Conservation (phyloP, 176 grass and related monocot genomes). For the Saccharum officinarum region DNA sequence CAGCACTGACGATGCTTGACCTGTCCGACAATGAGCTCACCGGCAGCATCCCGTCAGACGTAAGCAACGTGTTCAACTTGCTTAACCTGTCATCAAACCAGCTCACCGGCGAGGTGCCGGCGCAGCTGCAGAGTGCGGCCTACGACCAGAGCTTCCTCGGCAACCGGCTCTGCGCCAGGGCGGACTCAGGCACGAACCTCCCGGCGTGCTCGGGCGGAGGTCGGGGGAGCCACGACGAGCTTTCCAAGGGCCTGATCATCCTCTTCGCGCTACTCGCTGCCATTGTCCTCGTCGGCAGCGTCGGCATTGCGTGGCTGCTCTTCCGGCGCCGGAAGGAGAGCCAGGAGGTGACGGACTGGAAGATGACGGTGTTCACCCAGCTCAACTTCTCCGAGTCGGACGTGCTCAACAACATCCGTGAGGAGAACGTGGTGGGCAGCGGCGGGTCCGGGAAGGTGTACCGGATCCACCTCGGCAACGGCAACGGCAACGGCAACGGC, state of each 20-base stretch:
- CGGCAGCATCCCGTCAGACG: slow-evolving; percentile 51
- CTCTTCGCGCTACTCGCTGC: slow-evolving; percentile 45
- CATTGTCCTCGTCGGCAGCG: slow-evolving; percentile 36
- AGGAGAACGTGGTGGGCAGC: slow-evolving; percentile 70
- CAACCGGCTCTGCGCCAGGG: slow-evolving; percentile 63
- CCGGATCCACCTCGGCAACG: slow-evolving; percentile 35
- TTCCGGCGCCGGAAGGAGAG: slow-evolving; percentile 40
- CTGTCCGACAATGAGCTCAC: slow-evolving; percentile 60
- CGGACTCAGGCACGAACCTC: slow-evolving; percentile 23
- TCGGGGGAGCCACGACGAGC: slow-evolving; percentile 1
- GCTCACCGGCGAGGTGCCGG: slow-evolving; percentile 68
- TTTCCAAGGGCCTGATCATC: slow-evolving; percentile 45
- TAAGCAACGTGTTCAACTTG: slow-evolving; percentile 28
- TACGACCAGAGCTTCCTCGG: slow-evolving; percentile 65
- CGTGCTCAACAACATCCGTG: slow-evolving; percentile 46
- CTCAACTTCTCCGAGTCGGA: slow-evolving; percentile 58
- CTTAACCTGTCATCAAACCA: slow-evolving; percentile 70
- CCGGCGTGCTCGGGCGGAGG: background rate
- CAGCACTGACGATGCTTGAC: slow-evolving; percentile 39
- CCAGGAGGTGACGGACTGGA: slow-evolving; percentile 53
- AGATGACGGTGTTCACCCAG: slow-evolving; percentile 59
- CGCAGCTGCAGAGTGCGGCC: slow-evolving; percentile 44
- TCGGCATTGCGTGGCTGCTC: slow-evolving; percentile 44
- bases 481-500: background rate
- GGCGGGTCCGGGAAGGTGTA: slow-evolving; percentile 77